These are phyloP conservation scores for Scleroderma citrinum DNA, from an alignment of 768 basidiomycete species.

Conservation along the genomic window DNA sequence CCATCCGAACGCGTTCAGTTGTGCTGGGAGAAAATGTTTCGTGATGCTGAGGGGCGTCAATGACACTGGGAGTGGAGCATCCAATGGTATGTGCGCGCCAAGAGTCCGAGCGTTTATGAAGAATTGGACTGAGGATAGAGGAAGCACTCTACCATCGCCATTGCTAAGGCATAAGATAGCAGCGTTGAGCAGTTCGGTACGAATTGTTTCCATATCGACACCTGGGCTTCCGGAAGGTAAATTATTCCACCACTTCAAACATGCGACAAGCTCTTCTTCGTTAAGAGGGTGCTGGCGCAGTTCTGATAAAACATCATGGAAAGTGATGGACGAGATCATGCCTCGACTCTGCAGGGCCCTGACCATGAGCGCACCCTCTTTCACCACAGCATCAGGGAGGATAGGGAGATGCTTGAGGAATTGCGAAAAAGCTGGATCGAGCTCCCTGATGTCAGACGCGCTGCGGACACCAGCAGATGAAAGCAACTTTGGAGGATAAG, in stretches of 20 bases:
- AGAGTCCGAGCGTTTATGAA: constrained; percentile 63
- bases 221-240: constrained; percentile 33
- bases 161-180: constrained; percentile 50
- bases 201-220: constrained; percentile 39
- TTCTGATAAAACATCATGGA: constrained; percentile 79
- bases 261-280: constrained; percentile 71
- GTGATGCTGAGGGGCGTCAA: constrained; percentile 68
- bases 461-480: constrained; percentile 68
- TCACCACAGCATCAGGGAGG: constrained; percentile 54
- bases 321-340: constrained; percentile 68
- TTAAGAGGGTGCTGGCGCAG: constrained; percentile 63
- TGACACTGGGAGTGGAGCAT: constrained; percentile 72
- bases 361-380: constrained; percentile 55
- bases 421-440: constrained; percentile 58
- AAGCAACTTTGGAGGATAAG: constrained; percentile 58
- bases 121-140: constrained; percentile 62
- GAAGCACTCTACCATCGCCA: constrained; percentile 51
- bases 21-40: constrained; percentile 47
- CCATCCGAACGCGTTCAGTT: constrained; percentile 68
- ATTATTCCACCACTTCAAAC: constrained; percentile 80
- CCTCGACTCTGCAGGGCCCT: constrained; percentile 52
- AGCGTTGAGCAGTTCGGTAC: constrained; percentile 61
- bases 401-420: constrained; percentile 80
- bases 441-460: constrained; percentile 64
- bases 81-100: constrained; percentile 54